These are phyloP conservation scores for Dalechampia spathulata DNA, from an alignment of 441 rosid genomes.

Conservation along the genomic window DNA sequence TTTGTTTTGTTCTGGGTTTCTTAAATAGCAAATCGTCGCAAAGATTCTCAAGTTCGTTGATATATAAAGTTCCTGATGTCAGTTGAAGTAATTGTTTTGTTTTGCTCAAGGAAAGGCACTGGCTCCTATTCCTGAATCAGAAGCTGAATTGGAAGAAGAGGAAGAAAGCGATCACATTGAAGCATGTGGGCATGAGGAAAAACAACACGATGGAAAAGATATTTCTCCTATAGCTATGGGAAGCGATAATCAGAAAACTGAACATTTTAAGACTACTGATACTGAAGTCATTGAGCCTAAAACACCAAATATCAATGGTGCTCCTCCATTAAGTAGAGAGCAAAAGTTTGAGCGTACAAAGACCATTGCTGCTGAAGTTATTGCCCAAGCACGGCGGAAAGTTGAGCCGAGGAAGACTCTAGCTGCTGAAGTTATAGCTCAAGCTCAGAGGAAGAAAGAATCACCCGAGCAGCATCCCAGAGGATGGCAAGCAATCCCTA, in stretches of 20 bases:
- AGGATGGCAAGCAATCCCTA: conserved; percentile 92
- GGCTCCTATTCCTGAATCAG: conserved; percentile 92
- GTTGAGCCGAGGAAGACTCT: no score
- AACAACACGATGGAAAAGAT: conserved; percentile 18
- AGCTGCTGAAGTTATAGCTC: conserved; percentile 8
- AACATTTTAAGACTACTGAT: conserved; percentile 8
- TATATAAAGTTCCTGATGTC: no score
- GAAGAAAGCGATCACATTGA: conserved; percentile 32
- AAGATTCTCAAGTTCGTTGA: neutral
- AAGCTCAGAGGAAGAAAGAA: conserved; percentile 28
- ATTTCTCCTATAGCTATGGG: conserved; percentile 13
- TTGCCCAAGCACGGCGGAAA: conserved; percentile 22
- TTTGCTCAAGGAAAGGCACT: conserved; percentile 76
- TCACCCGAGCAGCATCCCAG: conserved; percentile 31
- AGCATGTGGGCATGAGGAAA: conserved; percentile 6
- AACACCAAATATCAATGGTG: conserved; percentile 25
- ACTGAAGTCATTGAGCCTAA: conserved; percentile 26
- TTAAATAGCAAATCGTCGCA: neutral
- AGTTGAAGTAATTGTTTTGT: conserved; percentile 14
- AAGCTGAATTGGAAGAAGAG: conserved; percentile 73
- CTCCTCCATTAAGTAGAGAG: conserved; percentile 17
- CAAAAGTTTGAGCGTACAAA: conserved; percentile 13
- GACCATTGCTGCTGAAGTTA: neutral
- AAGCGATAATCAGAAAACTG: conserved; percentile 21
- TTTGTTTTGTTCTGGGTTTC: no score